Base-by-base conservation (phyloP, 2,329 filamentous ascomycete genomes). In the Botryotinia convoluta region DNA sequence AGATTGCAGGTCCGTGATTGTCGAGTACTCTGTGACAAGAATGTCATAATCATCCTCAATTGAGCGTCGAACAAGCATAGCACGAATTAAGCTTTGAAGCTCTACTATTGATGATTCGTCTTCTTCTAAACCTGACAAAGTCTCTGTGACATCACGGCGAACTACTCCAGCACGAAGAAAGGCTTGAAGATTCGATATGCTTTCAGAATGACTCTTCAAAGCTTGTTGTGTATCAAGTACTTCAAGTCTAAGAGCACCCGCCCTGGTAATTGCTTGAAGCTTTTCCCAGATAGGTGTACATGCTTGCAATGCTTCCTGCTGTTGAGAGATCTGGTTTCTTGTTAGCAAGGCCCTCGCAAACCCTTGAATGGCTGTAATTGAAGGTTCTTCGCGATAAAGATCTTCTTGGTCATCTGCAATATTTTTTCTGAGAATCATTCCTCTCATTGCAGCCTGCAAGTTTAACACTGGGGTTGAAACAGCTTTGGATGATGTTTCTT, bases 1-100 rank as follows among this genome's bases (percentile, higher is more conserved):
- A 32, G 90, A 88, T 81, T 97, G 93, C 1, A 97, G 84, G 37
- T 86, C 83, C 32, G 84, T 86, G 69, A 93, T 88, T 12, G 85
- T 83, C 1, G 85, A 79, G 14, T 86, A 86, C 77, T 93, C 86
- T 61, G 84, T 84, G 71, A 89, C 85, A 32, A 97, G 85, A 4
- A 86, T 84, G 61, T 87, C 82, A 48, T 85, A 83, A 35, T 89
- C 85, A 18, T 81, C 81, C 14, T 84, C 83, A 44, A 90, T 79
- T 26, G 83, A 84, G 69, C 83, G 83, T 70, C 90, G 86, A 75
- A 87, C 83, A 48, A 91, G 83, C 86, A 90, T 89, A 63, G 89
- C 91, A 74, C 91, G 86, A 69, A 88, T 84, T 18, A 84, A 82
- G 8, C 87, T 86, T 81, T 93, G 90, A 6, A 92, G 81, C 12